These are phyloP conservation scores for Alternaria gaisen DNA, from an alignment of 2,329 filamentous ascomycete species.

Conservation along the genomic window DNA sequence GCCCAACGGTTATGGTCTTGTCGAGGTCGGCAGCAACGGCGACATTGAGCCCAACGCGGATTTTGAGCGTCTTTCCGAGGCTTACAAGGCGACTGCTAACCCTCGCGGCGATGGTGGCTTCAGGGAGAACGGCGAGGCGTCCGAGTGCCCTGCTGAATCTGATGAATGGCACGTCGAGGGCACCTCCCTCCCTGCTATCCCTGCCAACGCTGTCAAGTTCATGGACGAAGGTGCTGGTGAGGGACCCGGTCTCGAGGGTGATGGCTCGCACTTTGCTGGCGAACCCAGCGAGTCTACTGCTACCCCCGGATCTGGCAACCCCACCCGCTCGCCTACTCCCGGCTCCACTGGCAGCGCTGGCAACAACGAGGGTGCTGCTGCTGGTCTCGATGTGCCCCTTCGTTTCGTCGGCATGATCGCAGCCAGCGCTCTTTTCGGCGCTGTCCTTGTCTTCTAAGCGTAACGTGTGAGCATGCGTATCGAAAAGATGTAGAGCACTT, in stretches of 20 bases:
- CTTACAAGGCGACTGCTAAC: conserved; percentile 60
- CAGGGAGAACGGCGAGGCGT: conserved; percentile 62
- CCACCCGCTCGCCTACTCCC: conserved; percentile 34
- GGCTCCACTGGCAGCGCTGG: conserved; percentile 16
- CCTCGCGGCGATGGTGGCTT: conserved; percentile 67
- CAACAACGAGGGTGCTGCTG: conserved; percentile 27
- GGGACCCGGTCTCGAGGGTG: conserved; percentile 63
- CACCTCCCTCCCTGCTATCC: conserved; percentile 65
- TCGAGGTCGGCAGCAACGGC: conserved; percentile 65
- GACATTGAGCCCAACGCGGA: conserved; percentile 68
- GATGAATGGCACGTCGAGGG: conserved; percentile 65
- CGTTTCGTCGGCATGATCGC: conserved; percentile 42
- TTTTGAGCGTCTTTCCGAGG: conserved; percentile 66
- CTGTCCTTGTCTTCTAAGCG: conserved; percentile 42
- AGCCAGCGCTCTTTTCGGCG: conserved; percentile 44
- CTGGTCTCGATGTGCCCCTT: conserved; percentile 38
- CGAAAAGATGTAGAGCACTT: conserved; percentile 12
- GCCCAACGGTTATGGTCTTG: conserved; percentile 77
- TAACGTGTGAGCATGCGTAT: conserved; percentile 10
- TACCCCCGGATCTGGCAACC: conserved; percentile 38
- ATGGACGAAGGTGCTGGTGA: conserved; percentile 66
- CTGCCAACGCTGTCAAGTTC: conserved; percentile 63
- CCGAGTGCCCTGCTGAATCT: conserved; percentile 63
- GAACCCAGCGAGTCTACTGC: conserved; percentile 40
- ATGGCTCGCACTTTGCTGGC: conserved; percentile 51